Evolutionary conservation across 345 rosid species (phyloP), one percentile per base, ranked within the genome.

Genomic region (Atalantia buxifolia): DNA sequence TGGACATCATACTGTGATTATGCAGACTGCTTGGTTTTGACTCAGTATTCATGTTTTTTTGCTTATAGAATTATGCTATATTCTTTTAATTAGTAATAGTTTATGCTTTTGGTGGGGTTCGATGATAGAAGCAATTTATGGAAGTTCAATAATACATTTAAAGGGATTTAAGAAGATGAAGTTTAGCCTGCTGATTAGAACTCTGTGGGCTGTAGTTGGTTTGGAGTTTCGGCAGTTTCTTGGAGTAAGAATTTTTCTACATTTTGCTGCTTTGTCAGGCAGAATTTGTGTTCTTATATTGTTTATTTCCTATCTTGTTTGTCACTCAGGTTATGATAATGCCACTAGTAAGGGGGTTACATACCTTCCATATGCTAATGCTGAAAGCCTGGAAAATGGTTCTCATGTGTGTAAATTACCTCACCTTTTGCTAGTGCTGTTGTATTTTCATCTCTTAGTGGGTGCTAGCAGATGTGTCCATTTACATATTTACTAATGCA

Each of bases 361-460:
- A 31, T 80, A 75, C 75, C 80, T 71, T 76, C 81, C 88, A 45
- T 78, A 73, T 78, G 40, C 59, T 14, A 84, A 82, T 77, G 78
- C 71, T 48, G 84, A 72, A 77, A 82, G 82, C 77, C 62, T 83
- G 78, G 89, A 84, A 76, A 82, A 74, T 56, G 71, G 68, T 68
- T 81, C 81, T 79, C 83, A 79, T 81, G 91, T 91, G 84, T 74
- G 88, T 83, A 79, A 66, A 81, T 78, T 40, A 66, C 77, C 66
- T 42, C 67, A n/a, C 68, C 63, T 72, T 67, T 76, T 25, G 50
- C 56, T 66, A 42, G 62, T 70, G 76, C 76, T 67, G 9, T 6
- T 84, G 14, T 61, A 74, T 48, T 76, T 53, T 30, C 66, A 2
- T 81, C 57, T 72, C 74, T 48, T 38, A 65, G 72, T 75, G 62